A percentile compares a stretch with the other conserved stretches of the same genome.
phyloP scores from a whole-genome alignment of 768 basidiomycete species.

The Hydnomerulius pinastri region DNA sequence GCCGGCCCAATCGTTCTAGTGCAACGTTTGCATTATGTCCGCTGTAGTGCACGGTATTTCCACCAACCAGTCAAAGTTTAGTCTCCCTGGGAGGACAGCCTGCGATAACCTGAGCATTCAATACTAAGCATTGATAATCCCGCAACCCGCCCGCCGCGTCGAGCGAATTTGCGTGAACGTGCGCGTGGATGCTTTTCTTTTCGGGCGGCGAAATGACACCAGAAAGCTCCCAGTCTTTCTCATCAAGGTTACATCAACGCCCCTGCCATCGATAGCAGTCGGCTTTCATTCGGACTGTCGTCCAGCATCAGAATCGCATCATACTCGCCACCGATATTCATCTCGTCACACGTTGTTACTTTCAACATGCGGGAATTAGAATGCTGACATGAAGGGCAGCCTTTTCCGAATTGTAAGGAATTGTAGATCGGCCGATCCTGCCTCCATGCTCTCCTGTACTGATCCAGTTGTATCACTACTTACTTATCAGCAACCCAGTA shows the following conservation, averaged over 20 bases:
- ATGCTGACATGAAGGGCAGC: background rate
- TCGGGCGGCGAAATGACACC: background rate
- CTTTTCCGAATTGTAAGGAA: no score
- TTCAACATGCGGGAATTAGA: background rate
- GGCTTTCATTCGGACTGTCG: slow-evolving; percentile 7
- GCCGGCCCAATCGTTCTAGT: background rate
- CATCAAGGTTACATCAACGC: background rate
- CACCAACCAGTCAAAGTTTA: background rate
- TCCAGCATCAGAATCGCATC: slow-evolving; percentile 5
- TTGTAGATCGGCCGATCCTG: no score
- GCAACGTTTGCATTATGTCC: background rate
- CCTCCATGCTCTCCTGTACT: no score
- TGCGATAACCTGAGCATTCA: slow-evolving; percentile 1
- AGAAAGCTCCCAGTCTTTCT: background rate
- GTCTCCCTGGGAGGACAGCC: slow-evolving; percentile 4
- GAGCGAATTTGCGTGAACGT: slow-evolving; percentile 10
- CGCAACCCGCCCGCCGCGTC: slow-evolving; percentile 5
- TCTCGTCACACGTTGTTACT: background rate
- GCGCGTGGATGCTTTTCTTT: slow-evolving; percentile 2
- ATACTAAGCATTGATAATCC: no score
- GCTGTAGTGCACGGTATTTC: slow-evolving; percentile 11
- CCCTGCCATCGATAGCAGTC: slow-evolving; percentile 5
- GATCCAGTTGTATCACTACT: no score
- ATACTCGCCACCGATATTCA: background rate
- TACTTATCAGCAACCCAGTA: no score